A percentile compares a stretch with the other conserved stretches of the same genome.
phyloP scores from a whole-genome alignment of 2,329 filamentous ascomycete species.

The Corinectria fuckeliana region DNA sequence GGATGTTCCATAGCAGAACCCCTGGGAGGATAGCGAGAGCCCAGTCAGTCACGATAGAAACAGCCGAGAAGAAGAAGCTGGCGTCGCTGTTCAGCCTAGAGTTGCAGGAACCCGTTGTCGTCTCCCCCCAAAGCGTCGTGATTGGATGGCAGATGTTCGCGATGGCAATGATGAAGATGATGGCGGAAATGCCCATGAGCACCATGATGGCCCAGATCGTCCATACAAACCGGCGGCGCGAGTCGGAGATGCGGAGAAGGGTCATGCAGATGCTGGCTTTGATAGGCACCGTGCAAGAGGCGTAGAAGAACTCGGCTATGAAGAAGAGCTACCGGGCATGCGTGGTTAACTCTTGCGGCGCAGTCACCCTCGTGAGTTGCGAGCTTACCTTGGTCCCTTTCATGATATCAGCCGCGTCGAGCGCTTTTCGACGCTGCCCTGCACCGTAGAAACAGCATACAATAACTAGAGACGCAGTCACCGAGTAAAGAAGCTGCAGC shows the following conservation, averaged over 20 bases:
- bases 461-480: slow-evolving; percentile 27
- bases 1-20: slow-evolving; percentile 36
- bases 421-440: slow-evolving; percentile 15
- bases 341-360: neutral
- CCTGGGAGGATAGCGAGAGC: slow-evolving; percentile 33
- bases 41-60: slow-evolving; percentile 38
- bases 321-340: slow-evolving; percentile 25
- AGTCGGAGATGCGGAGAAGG: slow-evolving; percentile 36
- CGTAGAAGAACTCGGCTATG: slow-evolving; percentile 31
- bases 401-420: slow-evolving; percentile 4
- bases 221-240: slow-evolving; percentile 21
- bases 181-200: slow-evolving; percentile 15
- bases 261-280: slow-evolving; percentile 39
- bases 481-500: slow-evolving; percentile 18
- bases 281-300: slow-evolving; percentile 31
- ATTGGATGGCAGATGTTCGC: slow-evolving; percentile 36
- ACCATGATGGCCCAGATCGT: slow-evolving; percentile 24
- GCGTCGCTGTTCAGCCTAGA: slow-evolving; percentile 24
- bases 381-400: slow-evolving; percentile 28
- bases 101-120: slow-evolving; percentile 25
- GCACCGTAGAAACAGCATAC: slow-evolving; percentile 26
- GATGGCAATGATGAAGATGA: slow-evolving; percentile 30
- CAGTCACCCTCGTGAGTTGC: neutral
- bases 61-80: slow-evolving; percentile 36
- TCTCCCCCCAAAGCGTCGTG: slow-evolving; percentile 33